These are phyloP conservation scores for Pleurotus tuoliensis DNA, from an alignment of 768 basidiomycete species.

Conservation along the genomic window DNA sequence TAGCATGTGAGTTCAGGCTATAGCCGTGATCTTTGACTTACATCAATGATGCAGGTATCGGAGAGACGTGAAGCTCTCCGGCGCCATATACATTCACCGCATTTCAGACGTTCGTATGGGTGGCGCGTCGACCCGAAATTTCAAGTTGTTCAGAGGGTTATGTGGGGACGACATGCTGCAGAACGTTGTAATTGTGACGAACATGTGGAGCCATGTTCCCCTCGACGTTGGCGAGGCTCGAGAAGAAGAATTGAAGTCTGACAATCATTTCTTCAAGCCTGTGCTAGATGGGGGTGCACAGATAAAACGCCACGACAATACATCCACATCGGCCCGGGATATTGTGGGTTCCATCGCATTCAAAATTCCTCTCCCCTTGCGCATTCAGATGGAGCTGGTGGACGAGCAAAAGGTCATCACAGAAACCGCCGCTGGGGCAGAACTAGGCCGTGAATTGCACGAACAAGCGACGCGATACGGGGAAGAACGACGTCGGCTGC, in stretches of 20 bases:
- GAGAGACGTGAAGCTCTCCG: conserved; percentile 24
- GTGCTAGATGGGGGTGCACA: conserved; percentile 46
- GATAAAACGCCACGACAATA: conserved; percentile 40
- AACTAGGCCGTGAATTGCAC: conserved; percentile 12
- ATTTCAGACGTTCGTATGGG: conserved; percentile 32
- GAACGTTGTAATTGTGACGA: conserved; percentile 43
- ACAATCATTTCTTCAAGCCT: conserved; percentile 47
- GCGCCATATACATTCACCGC: conserved; percentile 36
- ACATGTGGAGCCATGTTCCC: conserved; percentile 35
- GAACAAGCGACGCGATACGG: conserved; percentile 8
- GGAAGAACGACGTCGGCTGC: conserved; percentile 11
- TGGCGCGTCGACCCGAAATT: conserved; percentile 35
- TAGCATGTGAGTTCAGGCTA: conserved; percentile 11
- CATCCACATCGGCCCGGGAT: conserved; percentile 24
- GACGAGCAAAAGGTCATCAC: conserved; percentile 21
- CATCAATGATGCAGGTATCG: conserved; percentile 5
- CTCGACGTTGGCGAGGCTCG: conserved; percentile 28
- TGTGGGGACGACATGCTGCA: conserved; percentile 37
- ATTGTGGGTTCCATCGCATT: conserved; percentile 27
- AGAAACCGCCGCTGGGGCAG: conserved; percentile 28
- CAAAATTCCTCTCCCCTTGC: conserved; percentile 10
- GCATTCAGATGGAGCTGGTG: conserved; percentile 18
- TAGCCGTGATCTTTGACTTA: not conserved
- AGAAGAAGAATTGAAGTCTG: not conserved
- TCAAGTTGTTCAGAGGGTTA: conserved; percentile 37